A percentile compares a stretch with the other conserved stretches of the same genome.
Conservation (phyloP, 768 basidiomycete species). For the Suillus cothurnatus region DNA sequence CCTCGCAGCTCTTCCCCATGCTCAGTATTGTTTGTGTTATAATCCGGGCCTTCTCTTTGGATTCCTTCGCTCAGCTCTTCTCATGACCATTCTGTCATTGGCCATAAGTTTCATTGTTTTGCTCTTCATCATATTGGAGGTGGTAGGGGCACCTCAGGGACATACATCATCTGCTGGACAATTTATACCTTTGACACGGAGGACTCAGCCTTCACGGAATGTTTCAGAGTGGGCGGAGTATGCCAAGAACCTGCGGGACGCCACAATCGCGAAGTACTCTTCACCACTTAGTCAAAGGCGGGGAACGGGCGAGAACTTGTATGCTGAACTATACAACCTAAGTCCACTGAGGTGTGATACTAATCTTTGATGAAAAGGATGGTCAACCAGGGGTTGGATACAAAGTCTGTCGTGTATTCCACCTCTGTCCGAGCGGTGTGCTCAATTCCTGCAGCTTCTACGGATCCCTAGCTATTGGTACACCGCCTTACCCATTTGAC, state of each 20-base stretch:
- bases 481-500: conserved; percentile 46
- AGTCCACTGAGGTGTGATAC: conserved; percentile 10
- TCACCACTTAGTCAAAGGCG: conserved; percentile 36
- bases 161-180: conserved; percentile 18
- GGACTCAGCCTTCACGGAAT: conserved; percentile 16
- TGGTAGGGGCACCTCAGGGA: conserved; percentile 16
- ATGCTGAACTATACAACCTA: conserved; percentile 1
- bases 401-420: conserved; percentile 43
- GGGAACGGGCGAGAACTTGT: conserved; percentile 52
- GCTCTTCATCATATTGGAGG: conserved; percentile 14
- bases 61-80: conserved; percentile 11
- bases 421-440: background rate
- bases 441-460: conserved; percentile 29
- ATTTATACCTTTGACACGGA: conserved; percentile 23
- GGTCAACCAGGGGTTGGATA: conserved; percentile 64
- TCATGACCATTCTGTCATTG: conserved; percentile 14
- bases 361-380: conserved; percentile 40
- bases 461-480: conserved; percentile 43
- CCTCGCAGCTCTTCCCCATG: conserved; percentile 12
- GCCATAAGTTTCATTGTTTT: conserved; percentile 18
- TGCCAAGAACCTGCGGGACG: conserved; percentile 50
- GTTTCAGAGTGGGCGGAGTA: conserved; percentile 25
- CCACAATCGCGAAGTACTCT: conserved; percentile 52
- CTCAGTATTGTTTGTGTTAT: conserved; percentile 10
- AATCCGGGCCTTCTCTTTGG: conserved; percentile 8